Evolutionary conservation across 2,329 filamentous ascomycete genomes (phyloP).

Genomic region (Diplodia sapinea): DNA sequence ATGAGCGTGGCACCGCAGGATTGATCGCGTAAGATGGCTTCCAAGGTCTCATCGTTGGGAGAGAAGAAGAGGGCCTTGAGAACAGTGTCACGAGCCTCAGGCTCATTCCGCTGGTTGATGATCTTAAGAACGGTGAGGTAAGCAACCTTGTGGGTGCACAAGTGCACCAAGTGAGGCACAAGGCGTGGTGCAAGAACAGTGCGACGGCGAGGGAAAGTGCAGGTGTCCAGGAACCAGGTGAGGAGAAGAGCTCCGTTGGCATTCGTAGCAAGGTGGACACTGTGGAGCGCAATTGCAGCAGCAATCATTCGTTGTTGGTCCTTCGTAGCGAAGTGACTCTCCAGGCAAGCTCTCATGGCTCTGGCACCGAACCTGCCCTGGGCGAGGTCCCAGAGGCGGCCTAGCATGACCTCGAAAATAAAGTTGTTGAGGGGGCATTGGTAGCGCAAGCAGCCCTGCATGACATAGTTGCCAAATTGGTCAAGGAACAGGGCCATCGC

Average conservation of each 20-base stretch:
- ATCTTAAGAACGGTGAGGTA: slow-evolving; percentile 97
- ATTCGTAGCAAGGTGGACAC: slow-evolving; percentile 94
- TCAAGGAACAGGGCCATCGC: slow-evolving; percentile 92
- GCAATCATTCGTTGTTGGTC: slow-evolving; percentile 96
- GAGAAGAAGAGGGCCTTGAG: slow-evolving; percentile 93
- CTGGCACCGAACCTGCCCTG: slow-evolving; percentile 94
- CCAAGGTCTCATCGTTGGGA: slow-evolving; percentile 80
- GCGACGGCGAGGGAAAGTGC: slow-evolving; percentile 89
- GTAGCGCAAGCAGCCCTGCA: slow-evolving; percentile 95
- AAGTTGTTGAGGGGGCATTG: slow-evolving; percentile 89
- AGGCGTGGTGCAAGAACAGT: slow-evolving; percentile 90
- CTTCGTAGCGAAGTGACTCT: slow-evolving; percentile 93
- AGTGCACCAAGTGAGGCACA: slow-evolving; percentile 88
- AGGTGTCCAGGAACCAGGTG: slow-evolving; percentile 98
- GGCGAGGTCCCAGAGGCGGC: slow-evolving; percentile 88
- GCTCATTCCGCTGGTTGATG: slow-evolving; percentile 95
- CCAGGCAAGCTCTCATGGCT: slow-evolving; percentile 94
- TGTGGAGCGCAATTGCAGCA: slow-evolving; percentile 92
- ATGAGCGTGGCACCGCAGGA: slow-evolving; percentile 93
- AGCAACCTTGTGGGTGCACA: slow-evolving; percentile 98
- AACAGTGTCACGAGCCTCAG: slow-evolving; percentile 88
- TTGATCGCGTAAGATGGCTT: slow-evolving; percentile 89
- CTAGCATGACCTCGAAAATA: slow-evolving; percentile 97
- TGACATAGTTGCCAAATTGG: slow-evolving; percentile 97
- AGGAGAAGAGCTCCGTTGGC: slow-evolving; percentile 91